phyloP scores from a whole-genome alignment of 108 stramenopile species.

The Cyclostephanos invisitatus region DNA sequence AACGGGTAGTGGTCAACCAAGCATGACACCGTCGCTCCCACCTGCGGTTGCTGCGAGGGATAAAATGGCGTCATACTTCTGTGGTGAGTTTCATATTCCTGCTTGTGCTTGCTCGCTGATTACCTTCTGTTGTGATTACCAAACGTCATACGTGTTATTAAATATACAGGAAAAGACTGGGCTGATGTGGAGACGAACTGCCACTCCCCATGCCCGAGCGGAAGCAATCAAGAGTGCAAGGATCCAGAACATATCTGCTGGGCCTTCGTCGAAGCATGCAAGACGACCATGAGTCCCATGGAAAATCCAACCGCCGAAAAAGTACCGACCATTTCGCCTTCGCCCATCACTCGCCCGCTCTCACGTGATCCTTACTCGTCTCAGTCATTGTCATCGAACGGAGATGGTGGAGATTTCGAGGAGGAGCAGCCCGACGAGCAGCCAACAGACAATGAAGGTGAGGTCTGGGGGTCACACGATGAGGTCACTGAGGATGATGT shows the following conservation, averaged over 20 bases:
- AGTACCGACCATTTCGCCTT: constrained; percentile 1
- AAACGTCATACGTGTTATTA: background rate
- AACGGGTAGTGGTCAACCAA: constrained; percentile 24
- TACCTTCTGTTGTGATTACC: background rate
- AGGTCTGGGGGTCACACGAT: constrained; percentile 22
- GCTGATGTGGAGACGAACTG: constrained; percentile 44
- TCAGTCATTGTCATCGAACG: background rate
- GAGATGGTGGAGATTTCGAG: background rate
- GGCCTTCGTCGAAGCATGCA: constrained; percentile 44
- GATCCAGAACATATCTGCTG: constrained; percentile 51
- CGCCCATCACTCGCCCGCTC: constrained; percentile 22
- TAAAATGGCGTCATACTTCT: constrained; percentile 40
- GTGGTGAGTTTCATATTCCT: constrained; percentile 28
- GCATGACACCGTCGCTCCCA: constrained; percentile 34
- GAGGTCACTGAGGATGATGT: constrained; percentile 9
- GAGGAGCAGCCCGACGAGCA: constrained; percentile 27
- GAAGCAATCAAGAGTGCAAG: constrained; percentile 37
- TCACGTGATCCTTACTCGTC: constrained; percentile 34
- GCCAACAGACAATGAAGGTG: constrained; percentile 37
- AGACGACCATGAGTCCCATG: constrained; percentile 11
- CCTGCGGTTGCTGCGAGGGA: constrained; percentile 34
- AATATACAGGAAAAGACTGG: constrained; percentile 28
- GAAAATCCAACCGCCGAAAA: constrained; percentile 10
- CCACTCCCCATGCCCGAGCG: constrained; percentile 43
- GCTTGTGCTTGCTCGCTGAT: constrained; percentile 5